Evolutionary conservation across 1,284 basidiomycete species (phyloP).

Genomic region (Sutorius eximius): DNA sequence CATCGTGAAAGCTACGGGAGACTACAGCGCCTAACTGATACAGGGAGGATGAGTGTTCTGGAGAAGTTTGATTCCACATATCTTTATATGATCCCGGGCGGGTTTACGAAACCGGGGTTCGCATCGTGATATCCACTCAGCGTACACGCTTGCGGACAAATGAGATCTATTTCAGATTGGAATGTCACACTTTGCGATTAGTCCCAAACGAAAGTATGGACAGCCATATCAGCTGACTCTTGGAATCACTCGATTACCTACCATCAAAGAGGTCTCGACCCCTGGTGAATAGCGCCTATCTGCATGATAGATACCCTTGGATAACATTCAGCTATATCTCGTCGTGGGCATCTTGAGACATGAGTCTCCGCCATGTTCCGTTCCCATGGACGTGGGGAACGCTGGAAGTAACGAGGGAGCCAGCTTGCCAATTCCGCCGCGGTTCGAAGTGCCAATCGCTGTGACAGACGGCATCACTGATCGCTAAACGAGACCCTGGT

Average conservation of each 20-base stretch:
- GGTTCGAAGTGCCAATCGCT: not conserved
- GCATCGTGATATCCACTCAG: not conserved
- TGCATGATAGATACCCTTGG: not conserved
- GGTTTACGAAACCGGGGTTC: slow-evolving; percentile 13
- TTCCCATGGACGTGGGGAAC: not conserved
- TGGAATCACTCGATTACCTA: not conserved
- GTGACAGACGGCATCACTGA: not conserved
- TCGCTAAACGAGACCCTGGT: not conserved
- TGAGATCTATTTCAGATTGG: slow-evolving; percentile 7
- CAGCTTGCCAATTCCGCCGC: not conserved
- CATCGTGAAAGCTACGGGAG: slow-evolving; percentile 10
- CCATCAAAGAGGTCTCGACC: not conserved
- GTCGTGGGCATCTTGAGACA: not conserved
- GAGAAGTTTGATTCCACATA: not conserved
- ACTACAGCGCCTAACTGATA: not conserved
- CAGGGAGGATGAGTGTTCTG: not conserved
- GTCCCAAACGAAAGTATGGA: not conserved
- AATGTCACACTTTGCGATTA: not conserved
- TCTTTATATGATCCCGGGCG: slow-evolving; percentile 23
- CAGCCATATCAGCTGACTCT: not conserved
- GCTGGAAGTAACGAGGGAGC: not conserved
- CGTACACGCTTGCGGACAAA: not conserved
- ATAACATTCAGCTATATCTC: not conserved
- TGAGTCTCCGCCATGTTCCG: not conserved
- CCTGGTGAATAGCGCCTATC: not conserved